Percentiles rank a stretch among this genome's conserved stretches.
Conservation (phyloP, 106 monocot genomes). For the Triglochin maritima region DNA sequence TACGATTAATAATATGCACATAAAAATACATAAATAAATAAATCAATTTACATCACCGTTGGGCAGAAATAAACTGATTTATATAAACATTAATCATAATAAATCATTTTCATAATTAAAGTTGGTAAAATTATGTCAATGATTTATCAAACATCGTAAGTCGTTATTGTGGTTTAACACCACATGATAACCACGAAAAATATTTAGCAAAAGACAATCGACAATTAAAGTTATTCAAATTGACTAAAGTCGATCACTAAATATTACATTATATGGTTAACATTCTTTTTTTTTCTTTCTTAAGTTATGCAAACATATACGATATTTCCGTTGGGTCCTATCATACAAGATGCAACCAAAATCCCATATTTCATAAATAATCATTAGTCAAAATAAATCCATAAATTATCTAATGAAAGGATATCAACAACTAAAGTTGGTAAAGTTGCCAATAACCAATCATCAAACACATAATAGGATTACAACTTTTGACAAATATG, state of each 20-base stretch:
- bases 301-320: neutral
- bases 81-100: neutral
- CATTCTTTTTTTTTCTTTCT: neutral
- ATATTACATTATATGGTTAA: neutral
- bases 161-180: slow-evolving; percentile 1
- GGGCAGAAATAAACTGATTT: neutral
- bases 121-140: slow-evolving; percentile 4
- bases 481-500: too few species aligned
- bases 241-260: neutral
- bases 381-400: too few species aligned
- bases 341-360: neutral
- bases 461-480: too few species aligned
- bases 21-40: slow-evolving; percentile 1
- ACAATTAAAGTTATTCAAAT: neutral
- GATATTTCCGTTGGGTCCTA: neutral
- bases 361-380: too few species aligned
- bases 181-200: neutral
- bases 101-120: slow-evolving; percentile 1
- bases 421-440: too few species aligned
- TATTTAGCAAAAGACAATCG: slow-evolving; percentile 4
- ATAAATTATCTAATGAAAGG: too few species aligned
- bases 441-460: too few species aligned
- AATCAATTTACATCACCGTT: slow-evolving; percentile 1
- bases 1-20: slow-evolving; percentile 3
- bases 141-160: neutral